Base-by-base conservation (phyloP, 2,329 filamentous ascomycete species). In the Scortechinia acanthostroma region DNA sequence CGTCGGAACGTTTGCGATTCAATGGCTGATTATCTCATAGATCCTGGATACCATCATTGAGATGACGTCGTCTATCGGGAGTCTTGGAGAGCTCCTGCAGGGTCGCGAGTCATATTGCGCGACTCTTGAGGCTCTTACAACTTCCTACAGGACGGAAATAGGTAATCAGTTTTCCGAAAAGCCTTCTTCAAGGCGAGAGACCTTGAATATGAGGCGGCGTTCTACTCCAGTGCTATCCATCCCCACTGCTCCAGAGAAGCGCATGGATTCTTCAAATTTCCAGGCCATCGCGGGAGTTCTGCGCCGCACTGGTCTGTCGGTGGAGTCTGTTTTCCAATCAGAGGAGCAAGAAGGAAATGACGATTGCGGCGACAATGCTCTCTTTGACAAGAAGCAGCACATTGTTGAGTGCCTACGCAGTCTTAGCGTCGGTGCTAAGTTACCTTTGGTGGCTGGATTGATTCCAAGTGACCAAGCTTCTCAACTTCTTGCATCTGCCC, bases 71-170 rank as follows among this genome's bases (percentile, higher is more conserved):
- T 58, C 57, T 17, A 59, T 53, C 15, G 51, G 60, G 47, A 44
- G 49, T 22, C 49, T 61, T 19, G 57, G 50, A 2, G 53, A 57
- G 28, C 49, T 51, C 20, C 47, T 67, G 15, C 53, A 51, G 40
- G 51, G 56, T 25, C 54, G 58, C 17, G 60, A 63, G 43, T 64
- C 60, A 28, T 59, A 57, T 25, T 61, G 58, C 33, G 59, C 58
- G 43, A 50, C 59, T 5, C 44, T 66, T 4, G 58, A 61, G 17
- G 49, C 55, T 40, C 48, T 67, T 15, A 49, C 56, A 35, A 44
- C 48, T 4, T 48, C 56, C 14, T 65, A 64, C 49, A 58, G 56
- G 43, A 6, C 35, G 6, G 35, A 40, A 40, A 19, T 19, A 17
- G 35, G 10, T 19, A 6, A 13, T 10, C 17, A 13, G 10, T 19